Evolutionary conservation across 148 eudicot species (phyloP).

Genomic region (Rhododendron williamsianum): DNA sequence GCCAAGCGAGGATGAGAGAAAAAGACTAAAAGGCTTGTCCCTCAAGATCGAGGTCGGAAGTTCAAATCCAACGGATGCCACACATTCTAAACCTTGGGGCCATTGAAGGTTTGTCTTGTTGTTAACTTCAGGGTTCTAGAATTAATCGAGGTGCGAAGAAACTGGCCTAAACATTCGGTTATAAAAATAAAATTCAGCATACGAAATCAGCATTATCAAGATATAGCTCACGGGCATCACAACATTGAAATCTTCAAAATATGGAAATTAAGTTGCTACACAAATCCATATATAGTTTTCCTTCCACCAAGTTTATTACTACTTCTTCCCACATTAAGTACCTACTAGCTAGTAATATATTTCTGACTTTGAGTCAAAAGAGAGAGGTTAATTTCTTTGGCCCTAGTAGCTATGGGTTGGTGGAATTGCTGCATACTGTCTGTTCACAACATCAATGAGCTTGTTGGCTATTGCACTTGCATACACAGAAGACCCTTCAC

Average conservation of each 20-base stretch:
- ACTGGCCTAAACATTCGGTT: no score
- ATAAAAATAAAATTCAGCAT: no score
- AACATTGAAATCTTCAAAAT: background rate
- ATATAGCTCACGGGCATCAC: background rate
- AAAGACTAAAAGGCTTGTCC: background rate
- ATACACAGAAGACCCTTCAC: conserved; percentile 86
- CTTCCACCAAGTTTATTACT: background rate
- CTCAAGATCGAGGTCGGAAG: background rate
- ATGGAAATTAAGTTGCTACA: background rate
- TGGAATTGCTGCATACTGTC: conserved; percentile 44
- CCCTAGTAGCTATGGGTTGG: conserved; percentile 29
- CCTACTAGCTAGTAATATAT: background rate
- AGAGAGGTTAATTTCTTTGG: background rate
- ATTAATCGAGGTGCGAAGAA: no score
- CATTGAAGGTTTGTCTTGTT: background rate
- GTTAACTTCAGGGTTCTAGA: no score
- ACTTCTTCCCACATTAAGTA: background rate
- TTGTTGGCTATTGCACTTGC: conserved; percentile 94
- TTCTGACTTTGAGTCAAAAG: background rate
- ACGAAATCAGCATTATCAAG: background rate
- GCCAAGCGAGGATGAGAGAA: no score
- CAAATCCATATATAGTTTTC: background rate
- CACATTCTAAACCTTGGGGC: no score
- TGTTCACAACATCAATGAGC: conserved; percentile 78
- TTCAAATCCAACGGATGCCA: background rate